Base-by-base conservation (phyloP, 352 stramenopile genomes). In the Phytophthora boehmeriae region DNA sequence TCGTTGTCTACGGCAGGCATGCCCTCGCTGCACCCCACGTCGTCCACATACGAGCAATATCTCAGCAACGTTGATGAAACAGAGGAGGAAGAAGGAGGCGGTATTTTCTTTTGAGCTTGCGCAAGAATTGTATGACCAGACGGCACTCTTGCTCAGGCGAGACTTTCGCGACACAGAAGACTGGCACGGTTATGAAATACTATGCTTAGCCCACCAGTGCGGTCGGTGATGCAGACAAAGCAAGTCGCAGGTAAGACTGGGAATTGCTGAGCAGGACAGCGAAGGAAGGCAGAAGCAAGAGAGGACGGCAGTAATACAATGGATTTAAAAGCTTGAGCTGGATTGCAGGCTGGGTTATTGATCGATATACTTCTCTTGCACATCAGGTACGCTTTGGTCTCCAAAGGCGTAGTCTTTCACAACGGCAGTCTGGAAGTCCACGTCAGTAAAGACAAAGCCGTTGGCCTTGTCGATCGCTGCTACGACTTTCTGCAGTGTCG, bases 41-140 rank as follows among this genome's bases (percentile, higher is more conserved):
- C 84, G 30, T 86, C 85, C 23, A 93, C 86, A 10, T 95, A 93
- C 62, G 86, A 93, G 63, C 84, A 93, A 53, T 95, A 95, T 57
- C 86, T 95, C 39, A 93, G 79, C 71, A 92, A 93, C 71, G 89
- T 95, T 59, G 79, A 90, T 59, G 86, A 93, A 61, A 83, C 76
- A 63, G 84, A 78, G 34, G 86, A 93, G 64, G 57, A 73, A 41
- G 86, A 95, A 63, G 74, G 88, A 62, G 86, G 82, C 35, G 86
- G 86, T 23, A 95, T 95, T 60, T 93, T 93, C 57, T 95, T 95
- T 59, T 95, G 90, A 77, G 34, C 46, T 42, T 20, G 45, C 27
- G 14, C n/a, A 17, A 39, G 45, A 49, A 30, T 17, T 54, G 46
- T 62, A 36, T 48, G 43, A 36, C 53, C 45, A 63, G 27, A 60